Evolutionary conservation across 2,329 filamentous ascomycete genomes (phyloP).

Genomic region (Biscogniauxia sp.): DNA sequence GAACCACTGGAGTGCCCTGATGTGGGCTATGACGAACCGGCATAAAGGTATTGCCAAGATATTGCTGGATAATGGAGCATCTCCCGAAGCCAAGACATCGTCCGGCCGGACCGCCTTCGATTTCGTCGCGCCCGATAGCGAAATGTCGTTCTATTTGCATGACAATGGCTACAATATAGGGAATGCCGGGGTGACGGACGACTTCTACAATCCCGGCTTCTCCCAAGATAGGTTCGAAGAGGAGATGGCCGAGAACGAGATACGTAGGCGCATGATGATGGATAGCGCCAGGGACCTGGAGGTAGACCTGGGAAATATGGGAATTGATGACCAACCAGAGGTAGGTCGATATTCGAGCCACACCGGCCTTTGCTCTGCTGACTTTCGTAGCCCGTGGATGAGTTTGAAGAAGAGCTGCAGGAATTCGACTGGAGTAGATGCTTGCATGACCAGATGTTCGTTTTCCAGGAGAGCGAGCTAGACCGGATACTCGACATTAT

Average conservation of each 20-base stretch:
- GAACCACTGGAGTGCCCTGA: conserved; percentile 95
- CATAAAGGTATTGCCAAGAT: conserved; percentile 95
- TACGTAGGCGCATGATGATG: conserved; percentile 98
- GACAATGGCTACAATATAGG: conserved; percentile 92
- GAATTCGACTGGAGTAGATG: conserved; percentile 97
- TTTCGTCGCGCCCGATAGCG: conserved; percentile 91
- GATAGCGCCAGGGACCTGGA: conserved; percentile 96
- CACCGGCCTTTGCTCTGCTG: conserved; percentile 25
- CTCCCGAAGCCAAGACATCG: conserved; percentile 92
- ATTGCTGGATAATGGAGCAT: conserved; percentile 87
- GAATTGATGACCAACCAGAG: conserved; percentile 93
- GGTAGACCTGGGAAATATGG: conserved; percentile 92
- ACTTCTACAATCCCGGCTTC: conserved; percentile 92
- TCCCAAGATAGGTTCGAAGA: conserved; percentile 94
- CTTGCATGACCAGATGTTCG: conserved; percentile 98
- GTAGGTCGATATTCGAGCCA: conserved; percentile 44
- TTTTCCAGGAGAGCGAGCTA: conserved; percentile 93
- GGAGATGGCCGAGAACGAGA: conserved; percentile 93
- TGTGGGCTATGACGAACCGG: conserved; percentile 99
- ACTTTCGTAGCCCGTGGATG: conserved; percentile 59
- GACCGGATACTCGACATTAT: conserved; percentile 91
- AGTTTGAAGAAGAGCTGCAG: conserved; percentile 83
- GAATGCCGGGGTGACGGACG: conserved; percentile 74
- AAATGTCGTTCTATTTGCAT: conserved; percentile 93
- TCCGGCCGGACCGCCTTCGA: conserved; percentile 93